A percentile compares a stretch with the other conserved stretches of the same genome.
phyloP scores from a whole-genome alignment of 208 protist species.

The Zelonia costaricensis region DNA sequence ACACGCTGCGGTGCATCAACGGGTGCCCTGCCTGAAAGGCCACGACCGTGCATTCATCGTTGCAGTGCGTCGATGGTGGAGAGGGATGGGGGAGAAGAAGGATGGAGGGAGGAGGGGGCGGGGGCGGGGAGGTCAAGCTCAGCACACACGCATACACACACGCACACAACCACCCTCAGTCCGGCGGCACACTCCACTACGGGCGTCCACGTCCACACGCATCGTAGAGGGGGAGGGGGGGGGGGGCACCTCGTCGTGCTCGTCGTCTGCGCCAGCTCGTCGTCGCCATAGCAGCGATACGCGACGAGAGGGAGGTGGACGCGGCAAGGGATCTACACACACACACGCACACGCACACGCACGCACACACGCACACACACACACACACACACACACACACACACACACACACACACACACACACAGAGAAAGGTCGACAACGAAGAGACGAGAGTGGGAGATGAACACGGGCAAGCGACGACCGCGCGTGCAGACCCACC shows the following conservation, averaged over 20 bases:
- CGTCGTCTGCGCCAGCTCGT: too few species aligned
- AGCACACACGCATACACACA: not conserved
- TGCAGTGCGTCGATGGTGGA: too few species aligned
- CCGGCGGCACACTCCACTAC: too few species aligned
- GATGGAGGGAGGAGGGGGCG: not conserved
- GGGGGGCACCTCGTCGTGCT: too few species aligned
- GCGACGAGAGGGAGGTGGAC: too few species aligned
- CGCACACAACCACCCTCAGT: not conserved
- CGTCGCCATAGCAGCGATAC: too few species aligned
- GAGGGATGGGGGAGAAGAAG: not conserved
- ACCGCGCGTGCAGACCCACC: not conserved
- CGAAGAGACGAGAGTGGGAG: not conserved
- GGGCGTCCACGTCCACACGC: too few species aligned
- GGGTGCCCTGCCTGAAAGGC: too few species aligned
- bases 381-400: not conserved
- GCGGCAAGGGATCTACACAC: too few species aligned
- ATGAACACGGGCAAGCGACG: not conserved
- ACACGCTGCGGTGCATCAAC: too few species aligned
- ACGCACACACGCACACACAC: not conserved
- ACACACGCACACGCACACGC: not conserved
- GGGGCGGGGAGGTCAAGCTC: not conserved
- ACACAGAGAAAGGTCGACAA: not conserved
- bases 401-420: not conserved
- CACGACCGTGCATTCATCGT: too few species aligned
- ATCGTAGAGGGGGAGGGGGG: too few species aligned